phyloP scores from a whole-genome alignment of 306 rosid species.

The Dalbergia oliveri region DNA sequence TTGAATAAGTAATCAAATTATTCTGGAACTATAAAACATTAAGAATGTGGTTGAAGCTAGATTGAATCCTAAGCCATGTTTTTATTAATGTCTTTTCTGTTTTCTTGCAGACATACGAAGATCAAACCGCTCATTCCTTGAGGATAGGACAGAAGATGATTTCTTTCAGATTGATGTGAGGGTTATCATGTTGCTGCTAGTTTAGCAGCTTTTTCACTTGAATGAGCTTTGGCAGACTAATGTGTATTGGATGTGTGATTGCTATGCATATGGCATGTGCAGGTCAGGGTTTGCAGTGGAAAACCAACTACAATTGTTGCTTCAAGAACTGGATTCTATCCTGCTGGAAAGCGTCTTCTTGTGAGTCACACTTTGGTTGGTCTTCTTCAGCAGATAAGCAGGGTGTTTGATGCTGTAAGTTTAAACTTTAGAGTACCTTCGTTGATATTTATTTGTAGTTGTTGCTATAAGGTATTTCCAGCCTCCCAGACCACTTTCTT shows the following conservation, averaged over 20 bases:
- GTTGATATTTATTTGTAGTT: neutral
- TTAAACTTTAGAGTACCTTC: neutral
- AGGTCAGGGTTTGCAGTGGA: constrained; percentile 96
- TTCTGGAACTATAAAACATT: neutral
- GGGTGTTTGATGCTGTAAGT: constrained; percentile 91
- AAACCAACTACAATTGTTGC: constrained; percentile 90
- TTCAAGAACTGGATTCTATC: constrained; percentile 88
- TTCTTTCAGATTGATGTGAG: constrained; percentile 96
- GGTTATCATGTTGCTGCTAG: constrained; percentile 1
- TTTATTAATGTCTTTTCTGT: constrained; percentile 24
- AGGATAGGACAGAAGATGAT: constrained; percentile 87
- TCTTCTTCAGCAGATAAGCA: constrained; percentile 90
- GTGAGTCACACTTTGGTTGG: constrained; percentile 77
- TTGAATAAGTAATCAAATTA: neutral
- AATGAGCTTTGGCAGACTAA: constrained; percentile 29
- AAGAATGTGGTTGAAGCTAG: constrained; percentile 20
- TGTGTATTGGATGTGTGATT: constrained; percentile 33
- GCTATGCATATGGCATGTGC: constrained; percentile 39
- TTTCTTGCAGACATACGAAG: constrained; percentile 81
- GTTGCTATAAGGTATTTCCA: constrained; percentile 19
- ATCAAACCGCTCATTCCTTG: constrained; percentile 88
- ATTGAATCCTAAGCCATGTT: neutral
- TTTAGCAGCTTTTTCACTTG: constrained; percentile 23
- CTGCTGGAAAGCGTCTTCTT: constrained; percentile 87
- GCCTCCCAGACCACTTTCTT: neutral